phyloP scores from a whole-genome alignment of 129 eudicot genomes.

The sunflower (Helianthus annuus) region HanXRQr2.0-SUNRISE NC_035445.2:118849493-118849992 shows the following conservation, averaged over 20 bases:
- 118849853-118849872: constrained; percentile 20
- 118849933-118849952: constrained; percentile 13
- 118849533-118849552: constrained; percentile 33
- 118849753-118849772: constrained; percentile 9
- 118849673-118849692: background rate
- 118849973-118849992: background rate
- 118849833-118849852: constrained; percentile 16
- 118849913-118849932: constrained; percentile 6
- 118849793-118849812: constrained; percentile 28
- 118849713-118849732: constrained; percentile 6
- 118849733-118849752: background rate
- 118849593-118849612: constrained; percentile 32
- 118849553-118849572: constrained; percentile 22
- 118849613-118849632: constrained; percentile 21
- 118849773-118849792: background rate
- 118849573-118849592: constrained; percentile 29
- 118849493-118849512: background rate
- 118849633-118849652: constrained; percentile 2
- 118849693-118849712: constrained; percentile 11
- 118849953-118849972: background rate
- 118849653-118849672: background rate
- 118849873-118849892: constrained; percentile 25
- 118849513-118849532: background rate
- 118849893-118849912: constrained; percentile 20
- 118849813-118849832: constrained; percentile 16